Evolutionary conservation across 2,329 filamentous ascomycete species (phyloP).

Genomic region (Fusarium sp.): DNA sequence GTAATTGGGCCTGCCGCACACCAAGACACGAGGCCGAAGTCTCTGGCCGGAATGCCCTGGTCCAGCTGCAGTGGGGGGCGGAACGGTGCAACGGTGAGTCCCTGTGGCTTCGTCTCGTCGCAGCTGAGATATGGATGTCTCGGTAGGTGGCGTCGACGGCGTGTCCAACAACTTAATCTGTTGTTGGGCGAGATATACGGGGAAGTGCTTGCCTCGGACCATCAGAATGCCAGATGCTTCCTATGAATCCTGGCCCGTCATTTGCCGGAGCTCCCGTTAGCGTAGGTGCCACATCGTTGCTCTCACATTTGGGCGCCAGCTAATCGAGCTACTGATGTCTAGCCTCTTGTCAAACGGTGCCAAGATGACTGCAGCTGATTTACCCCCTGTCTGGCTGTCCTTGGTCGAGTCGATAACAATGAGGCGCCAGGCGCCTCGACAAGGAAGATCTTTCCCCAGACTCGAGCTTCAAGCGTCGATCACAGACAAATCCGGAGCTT

Average conservation of each 20-base stretch:
- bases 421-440: constrained; percentile 24
- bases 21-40: constrained; percentile 8
- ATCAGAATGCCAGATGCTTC: constrained; percentile 15
- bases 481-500: constrained; percentile 19
- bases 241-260: constrained; percentile 16
- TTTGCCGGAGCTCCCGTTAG: constrained; percentile 32
- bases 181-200: neutral
- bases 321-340: constrained; percentile 25
- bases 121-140: constrained; percentile 14
- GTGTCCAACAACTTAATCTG: constrained; percentile 8
- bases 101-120: constrained; percentile 30
- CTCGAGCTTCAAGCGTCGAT: constrained; percentile 11
- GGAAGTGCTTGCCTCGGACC: neutral
- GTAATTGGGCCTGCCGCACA: constrained; percentile 9
- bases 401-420: constrained; percentile 11
- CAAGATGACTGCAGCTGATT: constrained; percentile 11
- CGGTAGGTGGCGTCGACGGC: constrained; percentile 19
- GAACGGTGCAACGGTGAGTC: constrained; percentile 23
- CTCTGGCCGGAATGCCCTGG: constrained; percentile 7
- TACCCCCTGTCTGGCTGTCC: neutral
- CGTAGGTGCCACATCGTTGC: constrained; percentile 27
- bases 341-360: constrained; percentile 14
- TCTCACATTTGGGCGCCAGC: constrained; percentile 5
- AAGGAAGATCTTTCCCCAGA: neutral
- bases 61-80: constrained; percentile 3